Evolutionary conservation across 352 stramenopile species (phyloP).

Genomic region (Pythium dissotocum): DNA sequence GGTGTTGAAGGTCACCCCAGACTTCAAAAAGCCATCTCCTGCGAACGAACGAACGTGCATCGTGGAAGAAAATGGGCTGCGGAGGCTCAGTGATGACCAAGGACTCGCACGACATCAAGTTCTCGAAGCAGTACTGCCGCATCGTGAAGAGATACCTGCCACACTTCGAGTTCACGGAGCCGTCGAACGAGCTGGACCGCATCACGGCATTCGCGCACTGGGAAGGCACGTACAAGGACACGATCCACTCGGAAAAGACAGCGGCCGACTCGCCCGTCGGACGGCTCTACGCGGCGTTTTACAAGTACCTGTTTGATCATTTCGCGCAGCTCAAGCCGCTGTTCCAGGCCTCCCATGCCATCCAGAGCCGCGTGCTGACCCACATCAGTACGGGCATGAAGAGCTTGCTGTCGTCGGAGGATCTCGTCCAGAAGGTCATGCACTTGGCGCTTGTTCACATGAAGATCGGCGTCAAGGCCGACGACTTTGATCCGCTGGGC

Average conservation of each 20-base stretch:
- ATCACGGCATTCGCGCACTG: slow-evolving; percentile 60
- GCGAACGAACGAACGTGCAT: background rate
- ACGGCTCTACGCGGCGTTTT: slow-evolving; percentile 64
- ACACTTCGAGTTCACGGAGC: slow-evolving; percentile 55
- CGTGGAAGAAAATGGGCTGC: slow-evolving; percentile 18
- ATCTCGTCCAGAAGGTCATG: slow-evolving; percentile 64
- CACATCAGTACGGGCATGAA: slow-evolving; percentile 75
- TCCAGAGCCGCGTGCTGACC: slow-evolving; percentile 66
- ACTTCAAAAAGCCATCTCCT: background rate
- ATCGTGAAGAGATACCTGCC: slow-evolving; percentile 65
- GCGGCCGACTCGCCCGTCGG: slow-evolving; percentile 50
- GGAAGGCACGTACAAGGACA: slow-evolving; percentile 68
- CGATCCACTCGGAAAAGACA: slow-evolving; percentile 58
- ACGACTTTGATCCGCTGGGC: slow-evolving; percentile 66
- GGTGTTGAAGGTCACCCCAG: background rate
- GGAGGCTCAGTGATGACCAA: slow-evolving; percentile 13
- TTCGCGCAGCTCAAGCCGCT: slow-evolving; percentile 61
- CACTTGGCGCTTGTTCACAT: slow-evolving; percentile 64
- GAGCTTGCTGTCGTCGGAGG: slow-evolving; percentile 56
- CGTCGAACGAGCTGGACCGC: slow-evolving; percentile 50
- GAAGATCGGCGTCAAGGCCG: slow-evolving; percentile 67
- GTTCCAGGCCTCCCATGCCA: slow-evolving; percentile 66
- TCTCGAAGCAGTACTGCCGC: slow-evolving; percentile 64
- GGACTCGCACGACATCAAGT: slow-evolving; percentile 30
- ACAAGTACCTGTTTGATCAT: slow-evolving; percentile 66